Percentiles rank a stretch among this genome's conserved stretches.
Evolutionary conservation across 805 yeast species (phyloP).

Genomic region (Ogataea methanolica): DNA sequence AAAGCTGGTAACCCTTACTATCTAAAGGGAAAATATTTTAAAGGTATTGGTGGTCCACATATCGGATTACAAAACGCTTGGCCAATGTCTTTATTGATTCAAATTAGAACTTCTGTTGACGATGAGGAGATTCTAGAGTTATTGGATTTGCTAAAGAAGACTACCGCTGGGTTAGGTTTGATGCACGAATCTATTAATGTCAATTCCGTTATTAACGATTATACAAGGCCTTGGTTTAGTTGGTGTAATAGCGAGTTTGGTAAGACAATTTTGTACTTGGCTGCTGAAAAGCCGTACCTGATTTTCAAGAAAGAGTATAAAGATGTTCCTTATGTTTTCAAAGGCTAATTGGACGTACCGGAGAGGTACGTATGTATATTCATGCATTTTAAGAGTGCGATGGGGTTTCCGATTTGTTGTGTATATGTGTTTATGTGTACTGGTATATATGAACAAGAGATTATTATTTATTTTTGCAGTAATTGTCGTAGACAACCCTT

Average conservation of each 20-base stretch:
- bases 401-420: too few species aligned
- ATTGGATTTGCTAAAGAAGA: conserved; percentile 46
- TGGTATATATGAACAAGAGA: too few species aligned
- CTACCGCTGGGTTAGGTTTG: conserved; percentile 72
- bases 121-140: conserved; percentile 59
- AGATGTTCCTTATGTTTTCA: conserved; percentile 5
- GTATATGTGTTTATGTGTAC: too few species aligned
- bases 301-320: conserved; percentile 46
- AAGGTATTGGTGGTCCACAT: conserved; percentile 91
- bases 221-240: conserved; percentile 86
- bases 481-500: too few species aligned
- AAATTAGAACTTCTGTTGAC: conserved; percentile 68
- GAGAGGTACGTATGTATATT: too few species aligned
- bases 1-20: conserved; percentile 76
- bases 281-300: conserved; percentile 66
- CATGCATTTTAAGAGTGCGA: too few species aligned
- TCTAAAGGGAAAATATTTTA: conserved; percentile 54
- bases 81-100: conserved; percentile 83
- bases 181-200: conserved; percentile 83
- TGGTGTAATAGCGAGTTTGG: conserved; percentile 95
- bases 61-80: conserved; percentile 77
- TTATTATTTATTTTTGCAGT: too few species aligned
- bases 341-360: neutral
- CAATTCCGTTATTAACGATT: conserved; percentile 44
- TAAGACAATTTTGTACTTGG: conserved; percentile 74